A percentile compares a stretch with the other conserved stretches of the same genome.
Evolutionary conservation across 83 land plant genomes (phyloP).

Genomic region (Thuja plicata): DNA sequence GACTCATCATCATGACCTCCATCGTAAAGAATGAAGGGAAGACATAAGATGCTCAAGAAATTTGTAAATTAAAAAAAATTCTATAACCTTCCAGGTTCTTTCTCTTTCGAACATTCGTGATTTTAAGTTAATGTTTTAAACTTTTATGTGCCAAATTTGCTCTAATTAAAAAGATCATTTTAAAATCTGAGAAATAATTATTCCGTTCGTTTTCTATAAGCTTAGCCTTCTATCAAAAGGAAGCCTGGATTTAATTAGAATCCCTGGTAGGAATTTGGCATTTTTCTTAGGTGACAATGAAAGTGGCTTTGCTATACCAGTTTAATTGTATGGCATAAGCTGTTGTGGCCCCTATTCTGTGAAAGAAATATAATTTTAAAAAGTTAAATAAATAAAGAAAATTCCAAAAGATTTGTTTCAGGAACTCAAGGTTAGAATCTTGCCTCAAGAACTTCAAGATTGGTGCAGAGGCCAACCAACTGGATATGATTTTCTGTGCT

Average conservation of each 20-base stretch:
- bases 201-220: background rate
- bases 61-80: background rate
- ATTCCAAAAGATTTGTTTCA: background rate
- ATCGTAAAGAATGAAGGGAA: background rate
- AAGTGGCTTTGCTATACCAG: background rate
- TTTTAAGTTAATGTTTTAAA: too few relatives aligned
- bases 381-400: conserved; percentile 7
- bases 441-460: conserved; percentile 90
- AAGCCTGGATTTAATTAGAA: background rate
- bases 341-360: background rate
- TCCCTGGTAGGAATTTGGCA: background rate
- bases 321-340: background rate
- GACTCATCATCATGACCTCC: background rate
- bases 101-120: background rate
- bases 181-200: background rate
- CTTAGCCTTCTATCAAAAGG: background rate
- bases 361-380: background rate
- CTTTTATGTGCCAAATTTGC: background rate
- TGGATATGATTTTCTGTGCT: conserved; percentile 68
- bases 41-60: background rate
- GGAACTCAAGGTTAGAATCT: conserved; percentile 3
- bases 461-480: conserved; percentile 66
- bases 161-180: background rate
- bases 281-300: background rate
- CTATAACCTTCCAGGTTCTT: background rate